These are phyloP conservation scores for Tolypocladium album DNA, from an alignment of 2,329 filamentous ascomycete species.

Conservation along the genomic window DNA sequence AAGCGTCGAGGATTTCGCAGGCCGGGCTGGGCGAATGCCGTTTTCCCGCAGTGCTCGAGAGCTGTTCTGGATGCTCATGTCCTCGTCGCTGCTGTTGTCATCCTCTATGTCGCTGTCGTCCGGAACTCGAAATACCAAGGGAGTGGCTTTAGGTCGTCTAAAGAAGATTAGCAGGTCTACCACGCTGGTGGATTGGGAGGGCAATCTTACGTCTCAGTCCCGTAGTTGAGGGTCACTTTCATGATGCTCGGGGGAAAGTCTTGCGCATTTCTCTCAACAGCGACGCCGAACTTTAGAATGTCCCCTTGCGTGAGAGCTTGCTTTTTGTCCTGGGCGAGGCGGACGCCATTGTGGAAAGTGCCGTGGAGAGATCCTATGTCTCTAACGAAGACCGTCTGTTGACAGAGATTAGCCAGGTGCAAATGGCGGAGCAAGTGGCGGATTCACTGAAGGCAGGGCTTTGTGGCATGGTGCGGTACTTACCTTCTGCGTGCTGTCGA, in stretches of 20 bases:
- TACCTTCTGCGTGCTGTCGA: conserved; percentile 34
- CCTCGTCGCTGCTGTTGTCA: conserved; percentile 14
- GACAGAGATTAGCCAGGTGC: background rate
- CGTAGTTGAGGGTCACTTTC: conserved; percentile 19
- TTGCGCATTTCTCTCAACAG: conserved; percentile 21
- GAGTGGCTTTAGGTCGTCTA: conserved; percentile 14
- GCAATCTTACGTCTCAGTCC: conserved; percentile 11
- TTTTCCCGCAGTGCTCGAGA: conserved; percentile 14
- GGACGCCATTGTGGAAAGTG: conserved; percentile 31
- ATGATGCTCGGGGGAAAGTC: conserved; percentile 28
- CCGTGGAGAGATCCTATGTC: conserved; percentile 43
- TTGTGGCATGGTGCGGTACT: conserved; percentile 4
- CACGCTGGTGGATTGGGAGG: background rate
- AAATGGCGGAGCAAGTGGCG: background rate
- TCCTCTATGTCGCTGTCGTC: conserved; percentile 27
- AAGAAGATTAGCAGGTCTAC: conserved; percentile 6
- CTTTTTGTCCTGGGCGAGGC: conserved; percentile 8
- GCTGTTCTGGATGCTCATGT: conserved; percentile 14
- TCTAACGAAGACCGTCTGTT: conserved; percentile 31
- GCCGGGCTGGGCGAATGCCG: conserved; percentile 15
- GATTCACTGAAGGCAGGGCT: background rate
- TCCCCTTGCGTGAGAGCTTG: conserved; percentile 17
- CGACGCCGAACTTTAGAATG: conserved; percentile 22
- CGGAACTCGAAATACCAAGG: conserved; percentile 28
- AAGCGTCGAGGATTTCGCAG: background rate